These are phyloP conservation scores for Purshia tridentata DNA, from an alignment of 306 rosid species.

Conservation along the genomic window DNA sequence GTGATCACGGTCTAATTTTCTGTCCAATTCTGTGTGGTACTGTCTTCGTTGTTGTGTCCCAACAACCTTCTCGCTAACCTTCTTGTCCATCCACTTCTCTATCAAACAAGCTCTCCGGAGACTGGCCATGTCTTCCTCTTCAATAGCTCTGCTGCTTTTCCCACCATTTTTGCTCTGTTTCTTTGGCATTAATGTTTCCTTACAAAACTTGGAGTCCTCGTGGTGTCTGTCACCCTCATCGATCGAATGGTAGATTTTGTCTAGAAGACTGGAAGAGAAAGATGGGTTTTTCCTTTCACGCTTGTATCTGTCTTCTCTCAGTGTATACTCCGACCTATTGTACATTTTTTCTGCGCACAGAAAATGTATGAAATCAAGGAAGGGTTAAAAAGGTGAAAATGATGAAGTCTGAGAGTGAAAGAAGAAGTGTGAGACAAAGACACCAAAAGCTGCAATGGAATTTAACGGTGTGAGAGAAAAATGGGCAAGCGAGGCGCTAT, in stretches of 20 bases:
- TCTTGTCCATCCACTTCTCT: slow-evolving; percentile 58
- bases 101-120: slow-evolving; percentile 43
- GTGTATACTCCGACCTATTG: slow-evolving; percentile 25
- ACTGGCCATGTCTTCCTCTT: slow-evolving; percentile 26
- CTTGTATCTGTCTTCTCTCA: slow-evolving; percentile 27
- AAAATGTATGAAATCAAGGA: not conserved
- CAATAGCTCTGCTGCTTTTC: slow-evolving; percentile 20
- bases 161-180: slow-evolving; percentile 41
- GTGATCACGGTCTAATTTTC: slow-evolving; percentile 27
- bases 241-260: slow-evolving; percentile 76
- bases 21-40: slow-evolving; percentile 21
- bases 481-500: not conserved
- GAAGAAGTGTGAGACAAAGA: not conserved
- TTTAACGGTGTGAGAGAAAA: slow-evolving; percentile 28
- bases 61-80: slow-evolving; percentile 18
- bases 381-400: too few relatives aligned
- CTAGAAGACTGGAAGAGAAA: slow-evolving; percentile 77
- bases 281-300: slow-evolving; percentile 44
- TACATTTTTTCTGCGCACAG: slow-evolving; percentile 37
- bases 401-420: too few relatives aligned
- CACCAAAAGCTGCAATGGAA: slow-evolving; percentile 43
- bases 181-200: slow-evolving; percentile 31
- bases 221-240: slow-evolving; percentile 49
- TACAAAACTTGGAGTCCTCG: slow-evolving; percentile 43
- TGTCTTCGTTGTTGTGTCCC: slow-evolving; percentile 17